A percentile compares a stretch with the other conserved stretches of the same genome.
These are phyloP conservation scores for Candida orba DNA, from an alignment of 805 yeast genomes.

Conservation along the genomic window DNA sequence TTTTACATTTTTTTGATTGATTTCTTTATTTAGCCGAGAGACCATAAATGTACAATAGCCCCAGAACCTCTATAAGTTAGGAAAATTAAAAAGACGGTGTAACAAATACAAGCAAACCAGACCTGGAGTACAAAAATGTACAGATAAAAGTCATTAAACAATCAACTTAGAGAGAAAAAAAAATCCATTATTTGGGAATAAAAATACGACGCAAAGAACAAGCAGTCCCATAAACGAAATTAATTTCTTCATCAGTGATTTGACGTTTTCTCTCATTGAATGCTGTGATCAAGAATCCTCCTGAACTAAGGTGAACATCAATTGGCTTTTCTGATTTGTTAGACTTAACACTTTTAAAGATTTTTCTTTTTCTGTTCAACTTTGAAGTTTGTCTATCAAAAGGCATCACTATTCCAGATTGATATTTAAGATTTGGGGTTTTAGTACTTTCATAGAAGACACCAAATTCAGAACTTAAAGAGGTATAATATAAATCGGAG, in stretches of 20 bases:
- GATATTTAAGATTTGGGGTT: conserved; percentile 26
- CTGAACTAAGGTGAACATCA: conserved; percentile 42
- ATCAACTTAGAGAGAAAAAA: no score
- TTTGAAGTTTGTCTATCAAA: conserved; percentile 38
- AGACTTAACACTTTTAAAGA: conserved; percentile 11
- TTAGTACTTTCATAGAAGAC: conserved; percentile 31
- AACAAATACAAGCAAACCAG: no score
- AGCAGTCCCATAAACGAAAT: conserved; percentile 39
- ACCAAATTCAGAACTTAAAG: conserved; percentile 48
- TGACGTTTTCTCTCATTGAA: conserved; percentile 30
- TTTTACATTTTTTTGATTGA: not conserved
- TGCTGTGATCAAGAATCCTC: conserved; percentile 45
- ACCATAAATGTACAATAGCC: not conserved
- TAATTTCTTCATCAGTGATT: conserved; percentile 32
- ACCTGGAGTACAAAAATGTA: no score
- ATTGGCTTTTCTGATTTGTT: conserved; percentile 16
- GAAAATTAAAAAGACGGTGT: no score
- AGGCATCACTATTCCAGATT: conserved; percentile 47
- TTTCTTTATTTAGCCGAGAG: not conserved
- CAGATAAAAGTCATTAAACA: no score
- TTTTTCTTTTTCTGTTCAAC: conserved; percentile 33
- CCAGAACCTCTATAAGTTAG: no score
- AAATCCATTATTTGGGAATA: conserved; percentile 15
- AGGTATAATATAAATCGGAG: conserved; percentile 32
- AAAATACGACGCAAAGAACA: conserved; percentile 43